Conservation (phyloP, 176 grass and related monocot species). For the Oryza glumipatula region DNA sequence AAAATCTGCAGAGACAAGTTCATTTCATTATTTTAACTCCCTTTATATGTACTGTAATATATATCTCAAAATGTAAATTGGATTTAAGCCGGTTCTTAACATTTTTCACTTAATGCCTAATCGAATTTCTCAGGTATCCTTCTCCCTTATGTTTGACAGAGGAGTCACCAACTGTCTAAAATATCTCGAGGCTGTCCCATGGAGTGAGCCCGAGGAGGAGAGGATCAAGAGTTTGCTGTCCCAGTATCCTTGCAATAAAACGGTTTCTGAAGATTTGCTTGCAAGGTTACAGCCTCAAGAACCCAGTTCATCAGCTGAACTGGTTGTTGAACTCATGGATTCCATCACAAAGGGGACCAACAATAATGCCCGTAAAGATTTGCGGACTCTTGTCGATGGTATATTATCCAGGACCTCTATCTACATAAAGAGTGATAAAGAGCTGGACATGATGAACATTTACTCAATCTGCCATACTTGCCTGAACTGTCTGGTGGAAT, state of each 20-base stretch:
- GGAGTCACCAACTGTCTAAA: conserved; percentile 64
- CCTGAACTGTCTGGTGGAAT: conserved; percentile 71
- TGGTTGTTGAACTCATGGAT: conserved; percentile 62
- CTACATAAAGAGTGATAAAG: conserved; percentile 60
- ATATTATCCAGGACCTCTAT: conserved; percentile 69
- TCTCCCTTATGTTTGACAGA: conserved; percentile 89
- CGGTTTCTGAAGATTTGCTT: conserved; percentile 53
- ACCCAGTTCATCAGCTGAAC: conserved; percentile 52
- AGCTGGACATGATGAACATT: conserved; percentile 60
- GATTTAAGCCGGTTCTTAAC: conserved; percentile 2
- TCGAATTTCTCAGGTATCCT: conserved; percentile 74
- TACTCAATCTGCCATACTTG: conserved; percentile 70
- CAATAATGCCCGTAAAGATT: conserved; percentile 69
- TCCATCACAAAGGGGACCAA: conserved; percentile 78
- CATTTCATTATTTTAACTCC: conserved; percentile 1
- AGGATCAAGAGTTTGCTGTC: conserved; percentile 64
- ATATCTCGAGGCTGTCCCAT: conserved; percentile 88
- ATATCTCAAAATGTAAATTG: background rate
- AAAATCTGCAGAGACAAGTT: conserved; percentile 19
- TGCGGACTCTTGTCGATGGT: conserved; percentile 64
- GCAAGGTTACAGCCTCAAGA: conserved; percentile 55
- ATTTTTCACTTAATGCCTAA: conserved; percentile 30
- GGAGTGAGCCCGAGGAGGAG: conserved; percentile 86
- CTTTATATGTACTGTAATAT: conserved; percentile 6
- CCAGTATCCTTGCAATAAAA: conserved; percentile 53